Conservation (phyloP, 2,329 filamentous ascomycete species). For the Claviceps pusilla region DNA sequence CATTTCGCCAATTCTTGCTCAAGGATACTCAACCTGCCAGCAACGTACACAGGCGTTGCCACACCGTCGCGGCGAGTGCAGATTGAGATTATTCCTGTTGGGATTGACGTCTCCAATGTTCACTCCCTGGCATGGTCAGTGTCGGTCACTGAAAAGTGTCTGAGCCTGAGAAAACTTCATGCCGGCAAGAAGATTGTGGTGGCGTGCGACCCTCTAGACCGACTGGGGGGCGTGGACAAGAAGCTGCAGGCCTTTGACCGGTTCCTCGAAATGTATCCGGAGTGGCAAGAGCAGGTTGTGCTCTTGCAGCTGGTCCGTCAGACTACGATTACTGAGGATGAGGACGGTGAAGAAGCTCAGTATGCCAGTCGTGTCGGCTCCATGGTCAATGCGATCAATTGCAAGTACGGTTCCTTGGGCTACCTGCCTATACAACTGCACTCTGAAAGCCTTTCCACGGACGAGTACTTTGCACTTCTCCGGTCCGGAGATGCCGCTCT, state of each 20-base stretch:
- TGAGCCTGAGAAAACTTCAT: slow-evolving; percentile 59
- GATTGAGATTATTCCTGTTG: slow-evolving; percentile 18
- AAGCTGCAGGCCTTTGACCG: slow-evolving; percentile 87
- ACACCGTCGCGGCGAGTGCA: slow-evolving; percentile 42
- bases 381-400: slow-evolving; percentile 79
- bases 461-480: slow-evolving; percentile 85
- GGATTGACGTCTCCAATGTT: slow-evolving; percentile 69
- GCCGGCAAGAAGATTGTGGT: slow-evolving; percentile 82
- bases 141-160: slow-evolving; percentile 54
- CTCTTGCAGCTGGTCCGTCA: slow-evolving; percentile 83
- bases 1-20: slow-evolving; percentile 92
- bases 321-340: slow-evolving; percentile 60
- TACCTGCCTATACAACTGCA: slow-evolving; percentile 91
- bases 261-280: slow-evolving; percentile 75
- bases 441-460: slow-evolving; percentile 72
- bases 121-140: slow-evolving; percentile 59
- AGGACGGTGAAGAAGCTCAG: slow-evolving; percentile 62
- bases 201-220: slow-evolving; percentile 81
- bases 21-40: slow-evolving; percentile 70
- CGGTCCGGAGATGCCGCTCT: slow-evolving; percentile 78
- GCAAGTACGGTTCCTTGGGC: slow-evolving; percentile 69
- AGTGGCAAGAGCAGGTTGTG: slow-evolving; percentile 81
- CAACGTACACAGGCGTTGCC: slow-evolving; percentile 66
- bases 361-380: slow-evolving; percentile 78
- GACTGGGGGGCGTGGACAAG: slow-evolving; percentile 77